Conservation (phyloP, 192 early-diverging fungal genomes). For the Anaeromyces robustus region DNA sequence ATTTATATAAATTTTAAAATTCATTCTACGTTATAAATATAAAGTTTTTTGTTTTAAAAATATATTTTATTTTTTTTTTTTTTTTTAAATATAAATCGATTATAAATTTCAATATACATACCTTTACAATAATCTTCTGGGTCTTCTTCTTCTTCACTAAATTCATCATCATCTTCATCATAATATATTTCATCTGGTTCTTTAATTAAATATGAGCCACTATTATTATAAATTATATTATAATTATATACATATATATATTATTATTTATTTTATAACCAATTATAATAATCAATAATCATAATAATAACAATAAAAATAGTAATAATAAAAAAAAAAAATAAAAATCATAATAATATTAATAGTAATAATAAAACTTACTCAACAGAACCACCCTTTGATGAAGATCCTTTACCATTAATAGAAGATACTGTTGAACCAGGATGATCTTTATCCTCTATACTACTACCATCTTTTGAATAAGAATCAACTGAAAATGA, state of each 20-base stretch:
- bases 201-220: not conserved
- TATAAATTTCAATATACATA: too few relatives aligned
- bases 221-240: too few relatives aligned
- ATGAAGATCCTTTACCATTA: not conserved
- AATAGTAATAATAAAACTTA: not conserved
- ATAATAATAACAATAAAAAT: too few relatives aligned
- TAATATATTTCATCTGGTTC: not conserved
- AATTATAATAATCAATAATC: too few relatives aligned
- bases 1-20: not conserved
- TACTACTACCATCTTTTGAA: not conserved
- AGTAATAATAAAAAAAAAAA: too few relatives aligned
- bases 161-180: slow-evolving; percentile 9
- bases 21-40: too few relatives aligned
- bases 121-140: slow-evolving; percentile 75
- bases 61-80: not conserved
- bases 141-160: slow-evolving; percentile 63
- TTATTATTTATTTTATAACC: too few relatives aligned
- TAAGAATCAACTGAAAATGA: not conserved
- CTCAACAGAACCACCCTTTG: not conserved
- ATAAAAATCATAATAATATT: too few relatives aligned
- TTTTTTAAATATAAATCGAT: not conserved
- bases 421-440: not conserved
- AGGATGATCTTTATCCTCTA: not conserved
- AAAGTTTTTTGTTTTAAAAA: not conserved
- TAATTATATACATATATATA: too few relatives aligned